Base-by-base conservation (phyloP, 2,329 filamentous ascomycete species). In the Trichophyton verrucosum region DNA sequence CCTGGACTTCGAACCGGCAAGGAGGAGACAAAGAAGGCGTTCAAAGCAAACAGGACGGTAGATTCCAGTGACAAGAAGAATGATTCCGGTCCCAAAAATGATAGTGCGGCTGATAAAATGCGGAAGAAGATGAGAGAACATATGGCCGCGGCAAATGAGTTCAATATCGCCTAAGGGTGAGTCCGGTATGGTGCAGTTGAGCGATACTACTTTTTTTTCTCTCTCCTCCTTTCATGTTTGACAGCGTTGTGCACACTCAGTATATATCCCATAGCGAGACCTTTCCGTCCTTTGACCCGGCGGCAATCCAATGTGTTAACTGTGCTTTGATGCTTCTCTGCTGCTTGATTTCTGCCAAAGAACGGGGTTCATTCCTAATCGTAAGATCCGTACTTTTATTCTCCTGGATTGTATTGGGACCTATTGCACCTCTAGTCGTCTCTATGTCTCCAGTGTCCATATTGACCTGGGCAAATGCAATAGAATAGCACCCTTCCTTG, bases 191-290 rank as follows among this genome's bases (percentile, higher is more conserved):
- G 3, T 9, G 20, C 17, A 57, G 36, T 30, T 9, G 15, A 11
- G 17, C 11, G 36, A 44, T 22, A n/a, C 15, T 42, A 13, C 40
- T 2, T 6, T 2, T 17, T 2, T 17, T 17, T 17, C 6, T 7
- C 40, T 44, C n/a, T 44, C 38, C 5, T 38, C 5, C 27, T 24
- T 24, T 57, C 55, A 22, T 30, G 22, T 27, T 7, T 57, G 36
- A 57, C 20, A 57, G 60, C 60, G 63, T 49, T 61, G 68, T 33
- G 59, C 57, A 8, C 58, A 22, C 59, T n/a, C 20, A 91, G 72
- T 94, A 99, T 62, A 97, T 85, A 76, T 96, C 89, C 94, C 94
- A 99, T 66, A 99, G 76, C 70, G 90, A 95, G 64, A 97, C 84
- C 72, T 95, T 96, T 17, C 92, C 94, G 76, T 97, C 94, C 72